Percentiles rank a stretch among this genome's conserved stretches.
phyloP scores from a whole-genome alignment of 176 grass and related monocot genomes.

The Saccharum spontaneum region DNA sequence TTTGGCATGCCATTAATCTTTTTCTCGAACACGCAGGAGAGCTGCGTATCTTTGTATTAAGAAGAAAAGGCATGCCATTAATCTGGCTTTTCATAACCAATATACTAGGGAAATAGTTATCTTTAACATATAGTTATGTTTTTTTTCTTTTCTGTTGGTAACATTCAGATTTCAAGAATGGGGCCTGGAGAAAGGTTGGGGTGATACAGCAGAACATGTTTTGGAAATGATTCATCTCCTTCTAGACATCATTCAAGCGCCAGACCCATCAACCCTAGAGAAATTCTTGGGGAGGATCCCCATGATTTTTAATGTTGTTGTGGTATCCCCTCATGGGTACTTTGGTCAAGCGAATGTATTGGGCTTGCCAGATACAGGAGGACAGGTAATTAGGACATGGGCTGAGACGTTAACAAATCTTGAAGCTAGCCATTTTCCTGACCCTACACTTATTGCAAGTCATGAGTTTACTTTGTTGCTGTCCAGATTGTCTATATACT shows the following conservation, averaged over 20 bases:
- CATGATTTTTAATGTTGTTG: conserved; percentile 98
- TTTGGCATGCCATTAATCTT: not conserved
- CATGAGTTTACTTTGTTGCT: conserved; percentile 6
- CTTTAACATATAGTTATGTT: not conserved
- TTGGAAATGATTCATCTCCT: conserved; percentile 97
- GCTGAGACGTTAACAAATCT: not conserved
- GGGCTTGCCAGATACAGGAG: conserved; percentile 95
- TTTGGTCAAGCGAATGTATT: conserved; percentile 99
- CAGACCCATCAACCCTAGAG: conserved; percentile 89
- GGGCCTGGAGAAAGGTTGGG: conserved; percentile 99
- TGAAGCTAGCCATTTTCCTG: not conserved
- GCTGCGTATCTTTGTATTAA: too few relatives aligned
- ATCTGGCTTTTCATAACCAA: not conserved
- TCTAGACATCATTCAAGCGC: conserved; percentile 87
- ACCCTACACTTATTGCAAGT: conserved; percentile 10
- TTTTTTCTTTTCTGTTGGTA: not conserved
- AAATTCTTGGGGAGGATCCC: conserved; percentile 91
- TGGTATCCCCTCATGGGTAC: conserved; percentile 93
- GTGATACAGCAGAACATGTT: conserved; percentile 79
- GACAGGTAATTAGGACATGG: conserved; percentile 61
- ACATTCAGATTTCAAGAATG: conserved; percentile 89
- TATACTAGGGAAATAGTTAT: not conserved
- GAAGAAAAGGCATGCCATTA: not conserved
- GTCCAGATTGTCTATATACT: conserved; percentile 90
- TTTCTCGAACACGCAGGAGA: too few relatives aligned